These are phyloP conservation scores for Solanum virginianum DNA, from an alignment of 257 asterid genomes.

Conservation along the genomic window DNA sequence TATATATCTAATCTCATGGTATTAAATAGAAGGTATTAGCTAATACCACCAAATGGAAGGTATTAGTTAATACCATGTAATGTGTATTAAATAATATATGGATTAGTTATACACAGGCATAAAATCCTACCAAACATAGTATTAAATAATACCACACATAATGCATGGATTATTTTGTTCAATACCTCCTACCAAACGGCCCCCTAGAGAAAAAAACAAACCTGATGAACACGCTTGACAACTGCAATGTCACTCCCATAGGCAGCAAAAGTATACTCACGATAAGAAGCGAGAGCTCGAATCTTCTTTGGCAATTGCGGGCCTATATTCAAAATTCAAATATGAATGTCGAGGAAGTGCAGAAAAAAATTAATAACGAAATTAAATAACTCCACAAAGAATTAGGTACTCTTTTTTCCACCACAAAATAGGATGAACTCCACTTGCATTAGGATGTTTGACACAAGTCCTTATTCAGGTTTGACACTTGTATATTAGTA, in stretches of 20 bases:
- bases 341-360: neutral
- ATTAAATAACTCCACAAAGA: neutral
- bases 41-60: too few relatives aligned
- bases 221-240: constrained; percentile 86
- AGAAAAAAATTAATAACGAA: neutral
- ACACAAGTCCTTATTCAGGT: neutral
- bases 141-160: too few relatives aligned
- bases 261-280: constrained; percentile 89
- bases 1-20: too few relatives aligned
- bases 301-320: constrained; percentile 89
- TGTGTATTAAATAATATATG: too few relatives aligned
- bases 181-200: too few relatives aligned
- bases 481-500: neutral
- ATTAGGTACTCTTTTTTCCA: neutral
- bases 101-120: too few relatives aligned
- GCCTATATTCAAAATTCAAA: constrained; percentile 31
- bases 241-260: constrained; percentile 65
- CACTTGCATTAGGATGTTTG: neutral
- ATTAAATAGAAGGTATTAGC: too few relatives aligned
- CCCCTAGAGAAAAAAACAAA: neutral
- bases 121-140: too few relatives aligned
- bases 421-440: neutral
- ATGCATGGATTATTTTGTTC: too few relatives aligned
- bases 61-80: too few relatives aligned
- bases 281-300: constrained; percentile 78